Evolutionary conservation across 805 yeast species (phyloP).

Genomic region (Sungouiozyma intestinalis): DNA sequence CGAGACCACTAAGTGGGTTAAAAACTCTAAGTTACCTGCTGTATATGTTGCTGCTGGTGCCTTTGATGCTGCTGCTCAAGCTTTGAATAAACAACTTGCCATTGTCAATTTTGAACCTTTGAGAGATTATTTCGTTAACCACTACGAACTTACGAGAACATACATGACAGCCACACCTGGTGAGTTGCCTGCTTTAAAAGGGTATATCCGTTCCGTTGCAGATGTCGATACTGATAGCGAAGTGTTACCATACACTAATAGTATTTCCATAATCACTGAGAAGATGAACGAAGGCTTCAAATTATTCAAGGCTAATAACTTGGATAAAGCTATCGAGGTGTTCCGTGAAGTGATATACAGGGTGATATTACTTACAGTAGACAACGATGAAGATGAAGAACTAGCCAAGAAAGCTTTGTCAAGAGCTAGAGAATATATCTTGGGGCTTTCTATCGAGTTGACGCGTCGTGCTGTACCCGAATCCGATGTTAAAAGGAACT

Average conservation of each 20-base stretch:
- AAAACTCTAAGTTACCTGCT: constrained; percentile 83
- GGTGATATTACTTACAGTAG: constrained; percentile 59
- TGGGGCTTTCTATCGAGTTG: constrained; percentile 86
- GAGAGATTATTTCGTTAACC: constrained; percentile 69
- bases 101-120: constrained; percentile 80
- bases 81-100: constrained; percentile 83
- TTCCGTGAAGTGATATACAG: constrained; percentile 78
- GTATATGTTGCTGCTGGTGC: constrained; percentile 94
- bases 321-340: constrained; percentile 66
- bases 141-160: constrained; percentile 71
- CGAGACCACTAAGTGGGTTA: constrained; percentile 73
- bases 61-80: constrained; percentile 89
- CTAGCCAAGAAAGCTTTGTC: constrained; percentile 62
- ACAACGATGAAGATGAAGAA: constrained; percentile 61
- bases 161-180: constrained; percentile 58
- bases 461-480: constrained; percentile 73
- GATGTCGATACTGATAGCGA: constrained; percentile 22
- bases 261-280: constrained; percentile 53
- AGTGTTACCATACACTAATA: constrained; percentile 63
- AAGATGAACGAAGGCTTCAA: constrained; percentile 63
- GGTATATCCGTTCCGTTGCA: constrained; percentile 50
- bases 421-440: constrained; percentile 78
- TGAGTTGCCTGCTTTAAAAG: constrained; percentile 60
- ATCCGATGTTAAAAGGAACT: constrained; percentile 66
- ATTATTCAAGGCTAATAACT: constrained; percentile 71